Base-by-base conservation (phyloP, 176 grass and related monocot genomes). In the Ensete ventricosum region DNA sequence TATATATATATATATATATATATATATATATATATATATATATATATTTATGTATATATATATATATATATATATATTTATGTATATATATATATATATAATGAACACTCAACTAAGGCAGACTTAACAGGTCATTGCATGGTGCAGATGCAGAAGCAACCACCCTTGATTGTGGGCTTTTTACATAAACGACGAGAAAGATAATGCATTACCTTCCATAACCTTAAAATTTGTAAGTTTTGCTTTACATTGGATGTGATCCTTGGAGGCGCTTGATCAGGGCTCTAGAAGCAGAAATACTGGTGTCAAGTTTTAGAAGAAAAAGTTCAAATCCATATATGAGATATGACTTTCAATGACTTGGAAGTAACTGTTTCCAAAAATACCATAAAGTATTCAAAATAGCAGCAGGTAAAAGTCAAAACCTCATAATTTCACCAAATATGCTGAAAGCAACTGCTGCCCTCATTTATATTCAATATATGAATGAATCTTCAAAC, bases 231-330 rank as follows among this genome's bases (percentile, higher is more conserved):
- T 73, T 69, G 87, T 34, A 98, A 76, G 70, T 80, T 98, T 3
- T 91, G 95, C 73, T 93, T 98, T 25, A 98, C 95, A 79, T 98
- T 98, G 57, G 95, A 93, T 50, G 90, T 98, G 58, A 98, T 94
- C 82, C 95, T 84, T 64, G 85, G 86, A 85, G 88, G 86, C n/a
- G 72, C 79, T 49, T 75, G 80, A 53, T 85, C 77, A 67, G 81
- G 72, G 72, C 79, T 81, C 95, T 98, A 76, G 6, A 85, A 27
- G 78, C 55, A 64, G 13, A 53, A 69, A 43, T 43, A 43, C 34
- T 43, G 14, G 9, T 53, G 50, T 73, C 22, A 80, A 54, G 17
- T 50, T 53, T 50, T 19, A 34, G 50, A 34, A 25, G 9, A 26
- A 25, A 23, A 48, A n/a, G 19, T 23, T 52, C 49, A 67, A 67